Base-by-base conservation (phyloP, 768 basidiomycete genomes). In the Lyophyllum shimeji region DNA sequence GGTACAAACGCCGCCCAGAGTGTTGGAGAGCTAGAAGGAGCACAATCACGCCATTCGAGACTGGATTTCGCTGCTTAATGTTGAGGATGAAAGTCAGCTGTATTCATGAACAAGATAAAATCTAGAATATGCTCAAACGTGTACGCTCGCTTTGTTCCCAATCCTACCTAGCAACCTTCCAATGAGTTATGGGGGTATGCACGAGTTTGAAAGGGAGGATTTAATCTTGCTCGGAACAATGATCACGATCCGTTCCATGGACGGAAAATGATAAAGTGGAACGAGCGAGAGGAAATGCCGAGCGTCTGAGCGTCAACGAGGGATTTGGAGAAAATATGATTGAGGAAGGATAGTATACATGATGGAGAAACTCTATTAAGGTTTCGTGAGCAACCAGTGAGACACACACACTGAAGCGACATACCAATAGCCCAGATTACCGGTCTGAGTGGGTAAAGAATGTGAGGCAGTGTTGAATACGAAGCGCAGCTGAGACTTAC, bases 261-360 rank as follows among this genome's bases (percentile, higher is more conserved):
- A 76, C 72, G 80, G 82, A 79, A 83, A 69, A 86, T 82, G 84
- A 83, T 82, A 93, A 93, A 93, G 91, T 93, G 91, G 87, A 74
- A 71, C 74, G 86, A 88, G 87, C 85, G n/a, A 58, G 57, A 34
- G 21, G 29, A 3, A 31, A 29, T 3, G 20, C 37, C 12, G 25
- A 46, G 17, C 3, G n/a, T 37, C 17, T 51, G 3, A 43, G 34
- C 40, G 24, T 34, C 43, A 21, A 13, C n/a, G 18, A 33, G 23
- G 9, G 29, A 29, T 15, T 54, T 39, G 23, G 65, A 59, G 53
- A 47, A 21, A 47, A 60, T 58, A 58, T 51, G 53, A 42, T 62
- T 65, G 60, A 46, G 20, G 33, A 55, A 55, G 42, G 55, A 23
- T 58, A 49, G 47, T 53, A 63, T 61, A 65, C 48, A 66, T 50